These are phyloP conservation scores for Megacollybia platyphylla DNA, from an alignment of 1,284 basidiomycete species.

Conservation along the genomic window DNA sequence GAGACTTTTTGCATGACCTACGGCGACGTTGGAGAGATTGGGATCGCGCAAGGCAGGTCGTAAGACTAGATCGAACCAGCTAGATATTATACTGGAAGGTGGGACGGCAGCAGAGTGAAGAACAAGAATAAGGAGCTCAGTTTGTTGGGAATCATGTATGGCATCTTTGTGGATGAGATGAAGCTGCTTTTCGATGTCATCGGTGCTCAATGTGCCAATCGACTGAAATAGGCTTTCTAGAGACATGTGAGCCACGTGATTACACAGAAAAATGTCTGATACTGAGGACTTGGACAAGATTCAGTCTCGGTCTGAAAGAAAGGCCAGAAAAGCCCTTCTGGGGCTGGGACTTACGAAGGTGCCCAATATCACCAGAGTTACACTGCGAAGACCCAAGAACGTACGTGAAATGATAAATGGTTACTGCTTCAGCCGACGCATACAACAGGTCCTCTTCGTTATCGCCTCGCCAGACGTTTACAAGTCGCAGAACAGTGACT, in stretches of 20 bases:
- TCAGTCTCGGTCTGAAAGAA: constrained; percentile 84
- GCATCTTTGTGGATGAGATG: constrained; percentile 48
- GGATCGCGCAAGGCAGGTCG: constrained; percentile 66
- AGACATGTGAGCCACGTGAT: constrained; percentile 30
- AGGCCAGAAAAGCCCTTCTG: constrained; percentile 82
- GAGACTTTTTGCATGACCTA: constrained; percentile 59
- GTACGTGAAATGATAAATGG: constrained; percentile 29
- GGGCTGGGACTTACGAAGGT: constrained; percentile 87
- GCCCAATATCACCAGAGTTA: constrained; percentile 88
- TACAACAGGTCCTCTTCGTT: constrained; percentile 74
- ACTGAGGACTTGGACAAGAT: constrained; percentile 84
- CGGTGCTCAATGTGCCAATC: constrained; percentile 65
- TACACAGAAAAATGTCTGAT: no score
- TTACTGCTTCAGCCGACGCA: no score
- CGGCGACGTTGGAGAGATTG: constrained; percentile 40
- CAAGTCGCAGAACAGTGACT: constrained; percentile 95
- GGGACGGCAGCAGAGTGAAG: constrained; percentile 49
- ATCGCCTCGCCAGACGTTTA: constrained; percentile 92
- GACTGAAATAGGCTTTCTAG: constrained; percentile 48
- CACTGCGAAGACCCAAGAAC: constrained; percentile 89
- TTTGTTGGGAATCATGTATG: constrained; percentile 48
- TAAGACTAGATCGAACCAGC: constrained; percentile 69
- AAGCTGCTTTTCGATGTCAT: constrained; percentile 66
- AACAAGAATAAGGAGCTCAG: constrained; percentile 51
- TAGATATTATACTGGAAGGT: constrained; percentile 52